Base-by-base conservation (phyloP, 768 basidiomycete genomes). In the Symmetrospora coprosmae region DNA sequence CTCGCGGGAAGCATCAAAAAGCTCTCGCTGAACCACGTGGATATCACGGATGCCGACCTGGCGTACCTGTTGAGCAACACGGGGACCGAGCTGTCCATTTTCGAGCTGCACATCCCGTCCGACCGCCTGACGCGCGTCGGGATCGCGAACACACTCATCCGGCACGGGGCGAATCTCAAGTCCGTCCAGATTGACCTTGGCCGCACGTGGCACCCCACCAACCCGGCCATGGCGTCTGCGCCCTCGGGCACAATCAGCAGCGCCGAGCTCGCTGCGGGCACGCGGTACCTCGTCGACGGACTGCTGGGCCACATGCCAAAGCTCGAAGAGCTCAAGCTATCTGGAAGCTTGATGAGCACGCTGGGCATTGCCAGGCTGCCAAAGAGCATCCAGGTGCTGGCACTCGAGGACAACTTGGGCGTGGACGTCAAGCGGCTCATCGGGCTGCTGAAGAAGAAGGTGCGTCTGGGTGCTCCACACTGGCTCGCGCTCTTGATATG, bases 1-100 rank as follows among this genome's bases (percentile, higher is more conserved):
- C 55, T 63, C 5, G 37, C 67, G 19, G 66, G 66, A 1, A 64
- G 66, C 30, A 62, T 69, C 34, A 66, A 66, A 61, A 67, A 67
- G 59, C 65, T 69, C 14, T 66, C 65, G 4, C 9, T 65, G 2
- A 25, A 53, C 45, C 66, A 69, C 56, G 50, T 65, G 14, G 62
- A 33, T 30, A 58, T 52, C 8, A 41, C 19, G 6, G 55, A 46
- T 30, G 7, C 25, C 11, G 55, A 58, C 33, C 55, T 58, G n/a
- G 2, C 25, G 4, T 63, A 34, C 21, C 43, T 39, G 1, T 31
- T 49, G 23, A 59, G 38, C 49, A n/a, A n/a, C 8, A 58, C 27
- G 7, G 33, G 28, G 8, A 25, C 14, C 13, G 14, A 34, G 17
- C 37, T 59, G n/a, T 48, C 48, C 25, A 45, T 28, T 23, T 56